These are phyloP conservation scores for Trematosphaeria pertusa DNA, from an alignment of 2,329 filamentous ascomycete species.

Conservation along the genomic window DNA sequence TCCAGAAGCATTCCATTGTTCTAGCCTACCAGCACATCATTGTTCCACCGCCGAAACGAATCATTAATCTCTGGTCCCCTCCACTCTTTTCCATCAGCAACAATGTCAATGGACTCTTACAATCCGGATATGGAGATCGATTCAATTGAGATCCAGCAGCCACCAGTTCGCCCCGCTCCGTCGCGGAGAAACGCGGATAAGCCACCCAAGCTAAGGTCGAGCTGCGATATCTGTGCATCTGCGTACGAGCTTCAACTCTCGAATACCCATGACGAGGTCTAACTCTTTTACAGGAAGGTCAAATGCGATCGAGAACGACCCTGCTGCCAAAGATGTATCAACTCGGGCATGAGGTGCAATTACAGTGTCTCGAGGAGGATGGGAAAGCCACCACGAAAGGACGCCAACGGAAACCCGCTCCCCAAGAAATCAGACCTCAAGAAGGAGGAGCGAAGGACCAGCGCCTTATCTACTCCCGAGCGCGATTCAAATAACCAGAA, in stretches of 20 bases:
- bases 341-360: constrained; percentile 15
- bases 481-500: constrained; percentile 6
- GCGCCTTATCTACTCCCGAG: constrained; percentile 11
- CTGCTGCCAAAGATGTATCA: constrained; percentile 14
- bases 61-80: too few relatives aligned
- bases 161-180: constrained; percentile 3
- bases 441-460: constrained; percentile 6
- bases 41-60: neutral
- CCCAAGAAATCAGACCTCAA: constrained; percentile 12
- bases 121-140: constrained; percentile 17
- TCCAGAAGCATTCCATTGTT: neutral
- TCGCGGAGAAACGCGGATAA: constrained; percentile 14
- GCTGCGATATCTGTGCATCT: constrained; percentile 15
- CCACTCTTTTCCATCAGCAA: neutral
- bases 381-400: constrained; percentile 18
- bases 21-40: neutral
- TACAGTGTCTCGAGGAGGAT: constrained; percentile 14
- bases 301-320: constrained; percentile 17
- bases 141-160: constrained; percentile 10
- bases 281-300: constrained; percentile 4
- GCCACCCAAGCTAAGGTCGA: constrained; percentile 14
- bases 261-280: neutral
- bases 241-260: neutral
- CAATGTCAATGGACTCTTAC: constrained; percentile 12
- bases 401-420: constrained; percentile 10